Conservation (phyloP, 148 eudicot genomes). For the Oxyria digyna region DNA sequence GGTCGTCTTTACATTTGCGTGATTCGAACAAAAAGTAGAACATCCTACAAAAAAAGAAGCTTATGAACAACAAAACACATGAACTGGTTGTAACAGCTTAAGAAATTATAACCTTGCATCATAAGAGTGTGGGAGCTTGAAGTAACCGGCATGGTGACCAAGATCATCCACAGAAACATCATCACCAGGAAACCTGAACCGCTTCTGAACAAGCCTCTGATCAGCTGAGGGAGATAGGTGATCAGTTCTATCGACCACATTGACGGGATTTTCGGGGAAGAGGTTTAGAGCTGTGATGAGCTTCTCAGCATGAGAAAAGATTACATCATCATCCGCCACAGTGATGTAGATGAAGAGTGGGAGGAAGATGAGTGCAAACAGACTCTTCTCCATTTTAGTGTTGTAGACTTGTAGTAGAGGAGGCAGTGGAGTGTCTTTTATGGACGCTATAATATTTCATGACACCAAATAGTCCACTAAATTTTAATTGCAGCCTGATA, state of each 20-base stretch:
- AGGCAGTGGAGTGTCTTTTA: no score
- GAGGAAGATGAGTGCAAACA: no score
- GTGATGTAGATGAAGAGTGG: no score
- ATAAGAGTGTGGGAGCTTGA: conserved; percentile 52
- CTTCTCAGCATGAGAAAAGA: conserved; percentile 21
- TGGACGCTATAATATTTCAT: no score
- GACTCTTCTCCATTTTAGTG: no score
- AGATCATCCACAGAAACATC: conserved; percentile 44
- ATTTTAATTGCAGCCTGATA: no score
- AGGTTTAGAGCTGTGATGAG: conserved; percentile 54
- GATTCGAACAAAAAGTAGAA: conserved; percentile 78
- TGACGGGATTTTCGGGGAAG: conserved; percentile 43
- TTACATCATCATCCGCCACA: no score
- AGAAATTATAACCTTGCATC: conserved; percentile 48
- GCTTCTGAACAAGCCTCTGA: no score
- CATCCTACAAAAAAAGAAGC: neutral
- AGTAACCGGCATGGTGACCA: conserved; percentile 90
- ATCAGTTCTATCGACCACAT: conserved; percentile 18
- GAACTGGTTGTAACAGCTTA: no score
- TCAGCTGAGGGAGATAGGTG: conserved; percentile 31
- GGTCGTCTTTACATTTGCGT: conserved; percentile 51
- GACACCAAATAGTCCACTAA: no score
- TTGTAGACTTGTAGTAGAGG: no score
- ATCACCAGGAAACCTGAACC: conserved; percentile 40
- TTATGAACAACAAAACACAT: neutral